Evolutionary conservation across 306 rosid species (phyloP).

Genomic region (Lablab purpureus): DNA sequence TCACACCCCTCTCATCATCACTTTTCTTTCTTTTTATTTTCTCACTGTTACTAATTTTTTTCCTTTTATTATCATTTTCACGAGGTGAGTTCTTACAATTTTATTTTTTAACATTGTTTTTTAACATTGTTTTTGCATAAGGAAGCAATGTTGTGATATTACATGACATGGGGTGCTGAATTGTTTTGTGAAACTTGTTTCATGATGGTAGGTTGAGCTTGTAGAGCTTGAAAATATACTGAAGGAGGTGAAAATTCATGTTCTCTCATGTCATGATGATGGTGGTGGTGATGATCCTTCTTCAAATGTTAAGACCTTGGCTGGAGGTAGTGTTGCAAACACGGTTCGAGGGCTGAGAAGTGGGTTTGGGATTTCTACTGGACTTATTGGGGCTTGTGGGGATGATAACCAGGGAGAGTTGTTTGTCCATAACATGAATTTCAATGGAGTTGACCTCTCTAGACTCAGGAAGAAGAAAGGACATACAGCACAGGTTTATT

Average conservation of each 20-base stretch:
- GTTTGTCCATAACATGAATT: conserved; percentile 73
- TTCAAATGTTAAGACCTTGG: conserved; percentile 67
- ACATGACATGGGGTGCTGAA: neutral
- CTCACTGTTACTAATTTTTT: neutral
- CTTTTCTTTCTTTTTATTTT: neutral
- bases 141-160: neutral
- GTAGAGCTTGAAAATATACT: conserved; percentile 72
- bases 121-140: neutral
- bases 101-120: neutral
- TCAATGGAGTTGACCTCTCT: conserved; percentile 70
- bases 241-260: conserved; percentile 58
- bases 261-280: conserved; percentile 45
- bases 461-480: conserved; percentile 76
- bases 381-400: conserved; percentile 84
- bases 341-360: conserved; percentile 78
- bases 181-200: neutral
- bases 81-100: neutral
- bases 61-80: neutral
- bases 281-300: neutral
- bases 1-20: neutral
- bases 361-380: conserved; percentile 76
- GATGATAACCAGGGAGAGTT: conserved; percentile 74
- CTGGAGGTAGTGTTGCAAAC: conserved; percentile 93
- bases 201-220: conserved; percentile 60
- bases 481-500: conserved; percentile 75